Base-by-base conservation (phyloP, 495 filamentous ascomycete genomes). In the Xylaria castorea region DNA sequence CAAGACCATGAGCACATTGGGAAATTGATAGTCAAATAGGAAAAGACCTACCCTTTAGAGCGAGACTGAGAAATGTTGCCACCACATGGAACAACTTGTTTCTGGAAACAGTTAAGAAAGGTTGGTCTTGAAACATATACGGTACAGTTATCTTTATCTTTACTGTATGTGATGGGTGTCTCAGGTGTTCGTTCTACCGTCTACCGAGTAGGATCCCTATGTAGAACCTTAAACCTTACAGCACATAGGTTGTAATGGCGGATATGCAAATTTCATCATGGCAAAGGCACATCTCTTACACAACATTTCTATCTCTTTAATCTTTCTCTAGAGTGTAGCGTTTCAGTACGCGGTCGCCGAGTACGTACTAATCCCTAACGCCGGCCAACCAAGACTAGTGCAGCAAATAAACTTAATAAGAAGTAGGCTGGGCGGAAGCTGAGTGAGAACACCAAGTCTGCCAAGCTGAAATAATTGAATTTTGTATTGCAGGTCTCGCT, bases 71-170 rank as follows among this genome's bases (percentile, higher is more conserved):
- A 67, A 67, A 67, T 67, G 64, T 8, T 53, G 27, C 20, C 8
- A 44, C 65, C 65, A 67, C 65, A 38, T 67, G 16, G 48, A 67
- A 55, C 50, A 68, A 38, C 58, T 36, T 20, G 58, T 61, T 61
- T 61, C 58, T 61, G 58, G 20, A 38, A 38, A 11, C 51, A 57
- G 58, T 40, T n/a, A 61, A 61, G 18, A 38, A 38, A 61, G 58
- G 58, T 6, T 61, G 58, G 58, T 20, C n/a, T 61, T 22, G 58
- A 61, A 61, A 61, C 30, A 36, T 11, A 38, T 38, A 61, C 58
- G 38, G 58, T 61, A 40, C 18, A 4, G n/a, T n/a, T 14, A 6
- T 38, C 58, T 38, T 3, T n/a, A 12, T 1, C 8, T 40, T 38
- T 5, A 61, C 58, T 61, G 34, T 61, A 61, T 38, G 22, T 38